These are phyloP conservation scores for Aureobasidium vineae DNA, from an alignment of 2,329 filamentous ascomycete species.

Conservation along the genomic window DNA sequence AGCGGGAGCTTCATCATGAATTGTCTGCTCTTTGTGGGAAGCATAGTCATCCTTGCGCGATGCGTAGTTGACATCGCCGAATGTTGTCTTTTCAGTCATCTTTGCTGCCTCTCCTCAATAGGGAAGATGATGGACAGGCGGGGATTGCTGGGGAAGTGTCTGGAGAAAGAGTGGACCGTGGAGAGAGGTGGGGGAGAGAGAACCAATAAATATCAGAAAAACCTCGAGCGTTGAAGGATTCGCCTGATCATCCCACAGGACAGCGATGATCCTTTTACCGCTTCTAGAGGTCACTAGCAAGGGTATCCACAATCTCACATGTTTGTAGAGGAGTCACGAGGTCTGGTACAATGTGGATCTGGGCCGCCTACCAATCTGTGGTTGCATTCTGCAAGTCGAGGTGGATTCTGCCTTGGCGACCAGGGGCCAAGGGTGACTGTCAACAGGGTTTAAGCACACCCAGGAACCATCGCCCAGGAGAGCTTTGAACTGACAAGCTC, in stretches of 20 bases:
- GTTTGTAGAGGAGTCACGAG: constrained; percentile 2
- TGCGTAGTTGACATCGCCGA: constrained; percentile 4
- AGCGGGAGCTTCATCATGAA: constrained; percentile 29
- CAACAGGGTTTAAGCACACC: constrained; percentile 7
- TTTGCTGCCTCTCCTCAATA: constrained; percentile 12
- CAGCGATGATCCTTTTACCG: constrained; percentile 22
- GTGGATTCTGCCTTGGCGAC: constrained; percentile 18
- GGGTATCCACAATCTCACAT: constrained; percentile 20
- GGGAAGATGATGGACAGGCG: constrained; percentile 17
- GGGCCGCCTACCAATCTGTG: constrained; percentile 11
- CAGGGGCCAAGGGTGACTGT: constrained; percentile 11
- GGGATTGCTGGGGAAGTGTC: constrained; percentile 18
- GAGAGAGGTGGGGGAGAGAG: background rate
- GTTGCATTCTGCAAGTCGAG: constrained; percentile 13
- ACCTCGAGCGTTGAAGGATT: background rate
- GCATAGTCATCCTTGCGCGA: constrained; percentile 9
- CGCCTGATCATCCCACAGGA: background rate
- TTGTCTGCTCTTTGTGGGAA: background rate
- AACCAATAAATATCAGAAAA: constrained; percentile 5
- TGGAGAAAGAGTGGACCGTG: constrained; percentile 17
- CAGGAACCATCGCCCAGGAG: constrained; percentile 7
- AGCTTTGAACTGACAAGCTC: constrained; percentile 5
- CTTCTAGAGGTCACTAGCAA: constrained; percentile 18
- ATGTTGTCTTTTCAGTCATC: constrained; percentile 22
- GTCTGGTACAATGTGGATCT: constrained; percentile 14